Evolutionary conservation across 345 rosid species (phyloP).

Genomic region (Hibiscus trionum): DNA sequence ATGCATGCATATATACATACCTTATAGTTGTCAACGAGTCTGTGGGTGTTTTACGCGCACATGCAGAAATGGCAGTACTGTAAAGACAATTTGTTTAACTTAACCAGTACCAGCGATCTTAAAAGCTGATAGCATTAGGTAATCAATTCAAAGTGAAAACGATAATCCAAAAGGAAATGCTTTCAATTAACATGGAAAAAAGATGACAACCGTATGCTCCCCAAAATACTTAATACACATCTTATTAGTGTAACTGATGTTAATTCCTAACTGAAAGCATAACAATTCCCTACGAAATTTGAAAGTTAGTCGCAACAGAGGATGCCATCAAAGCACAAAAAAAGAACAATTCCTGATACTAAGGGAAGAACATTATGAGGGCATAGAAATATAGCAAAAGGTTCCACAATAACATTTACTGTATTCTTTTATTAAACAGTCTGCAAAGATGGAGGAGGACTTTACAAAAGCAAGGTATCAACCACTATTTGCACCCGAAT

Average conservation of each 20-base stretch:
- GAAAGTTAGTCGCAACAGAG: not conserved
- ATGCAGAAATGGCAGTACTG: too few species aligned
- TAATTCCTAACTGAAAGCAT: not conserved
- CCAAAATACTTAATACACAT: too few species aligned
- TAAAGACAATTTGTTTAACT: too few species aligned
- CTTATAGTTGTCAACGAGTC: too few species aligned
- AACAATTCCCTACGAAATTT: not conserved
- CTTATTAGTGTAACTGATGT: too few species aligned
- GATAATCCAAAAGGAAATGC: not conserved
- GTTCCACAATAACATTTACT: conserved; percentile 1
- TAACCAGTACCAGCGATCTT: too few species aligned
- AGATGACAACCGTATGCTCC: too few species aligned
- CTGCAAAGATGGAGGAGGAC: conserved; percentile 30
- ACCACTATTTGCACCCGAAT: conserved; percentile 11
- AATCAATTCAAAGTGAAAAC: not conserved
- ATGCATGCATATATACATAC: too few species aligned
- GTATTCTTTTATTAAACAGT: conserved; percentile 28
- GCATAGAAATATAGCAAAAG: not conserved
- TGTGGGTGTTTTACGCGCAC: too few species aligned
- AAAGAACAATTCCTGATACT: not conserved
- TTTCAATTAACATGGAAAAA: not conserved
- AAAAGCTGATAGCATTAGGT: not conserved
- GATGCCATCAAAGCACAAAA: not conserved
- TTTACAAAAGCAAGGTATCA: conserved; percentile 39
- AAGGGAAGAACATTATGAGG: not conserved